phyloP scores from a whole-genome alignment of 208 protist genomes.

The Leishmania arabica region DNA sequence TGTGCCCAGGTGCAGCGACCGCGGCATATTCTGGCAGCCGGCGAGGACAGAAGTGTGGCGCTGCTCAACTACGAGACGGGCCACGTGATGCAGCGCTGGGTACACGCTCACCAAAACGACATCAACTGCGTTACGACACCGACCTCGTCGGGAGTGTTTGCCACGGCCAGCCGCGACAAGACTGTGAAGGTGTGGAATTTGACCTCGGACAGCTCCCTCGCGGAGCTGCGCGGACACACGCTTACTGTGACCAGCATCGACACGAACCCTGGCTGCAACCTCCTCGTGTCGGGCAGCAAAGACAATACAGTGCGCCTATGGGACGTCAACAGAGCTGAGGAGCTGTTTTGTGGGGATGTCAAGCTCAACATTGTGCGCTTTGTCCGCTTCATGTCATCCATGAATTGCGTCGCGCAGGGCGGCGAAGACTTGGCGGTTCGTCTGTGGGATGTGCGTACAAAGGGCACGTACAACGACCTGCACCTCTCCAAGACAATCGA shows the following conservation, averaged over 20 bases:
- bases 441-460: conserved; percentile 72
- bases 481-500: conserved; percentile 50
- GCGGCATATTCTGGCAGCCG: conserved; percentile 50
- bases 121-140: conserved; percentile 68
- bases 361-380: conserved; percentile 82
- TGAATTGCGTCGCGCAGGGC: conserved; percentile 73
- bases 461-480: conserved; percentile 32
- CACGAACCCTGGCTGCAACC: conserved; percentile 27
- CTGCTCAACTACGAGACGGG: conserved; percentile 72
- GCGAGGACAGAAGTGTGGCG: conserved; percentile 62
- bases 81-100: conserved; percentile 56
- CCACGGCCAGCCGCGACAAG: conserved; percentile 61
- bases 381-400: conserved; percentile 52
- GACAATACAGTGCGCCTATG: conserved; percentile 83
- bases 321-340: conserved; percentile 50
- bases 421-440: conserved; percentile 70
- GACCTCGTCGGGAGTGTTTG: conserved; percentile 45
- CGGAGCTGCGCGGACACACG: conserved; percentile 56
- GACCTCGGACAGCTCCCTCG: conserved; percentile 35
- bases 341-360: conserved; percentile 68
- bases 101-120: conserved; percentile 52
- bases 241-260: conserved; percentile 62
- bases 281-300: conserved; percentile 69
- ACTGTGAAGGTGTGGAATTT: conserved; percentile 70
- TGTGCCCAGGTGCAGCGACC: conserved; percentile 50